These are phyloP conservation scores for Tulasnella sp. DNA, from an alignment of 768 basidiomycete species.

Conservation along the genomic window DNA sequence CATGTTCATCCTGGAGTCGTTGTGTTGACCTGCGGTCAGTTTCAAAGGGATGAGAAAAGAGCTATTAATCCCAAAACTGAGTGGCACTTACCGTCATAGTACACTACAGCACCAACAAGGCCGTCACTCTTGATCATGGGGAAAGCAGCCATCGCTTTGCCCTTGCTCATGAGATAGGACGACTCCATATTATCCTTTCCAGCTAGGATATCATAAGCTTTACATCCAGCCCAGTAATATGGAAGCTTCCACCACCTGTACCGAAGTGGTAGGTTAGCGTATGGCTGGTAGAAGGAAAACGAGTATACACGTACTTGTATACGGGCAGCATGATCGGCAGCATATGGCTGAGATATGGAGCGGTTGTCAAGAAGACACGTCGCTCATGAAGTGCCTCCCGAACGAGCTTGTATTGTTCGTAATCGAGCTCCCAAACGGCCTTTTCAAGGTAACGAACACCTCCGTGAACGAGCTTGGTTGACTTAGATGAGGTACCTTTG, in stretches of 20 bases:
- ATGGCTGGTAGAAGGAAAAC: background rate
- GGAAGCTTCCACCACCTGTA: slow-evolving; percentile 89
- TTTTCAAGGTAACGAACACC: slow-evolving; percentile 97
- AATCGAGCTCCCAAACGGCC: slow-evolving; percentile 89
- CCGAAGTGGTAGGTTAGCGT: background rate
- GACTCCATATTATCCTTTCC: slow-evolving; percentile 95
- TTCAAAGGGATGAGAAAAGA: background rate
- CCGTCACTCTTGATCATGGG: slow-evolving; percentile 92
- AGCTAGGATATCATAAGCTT: slow-evolving; percentile 90
- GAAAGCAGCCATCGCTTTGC: slow-evolving; percentile 87
- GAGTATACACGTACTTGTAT: slow-evolving; percentile 56
- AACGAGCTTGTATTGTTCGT: slow-evolving; percentile 93
- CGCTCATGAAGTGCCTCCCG: slow-evolving; percentile 91
- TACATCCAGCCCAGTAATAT: slow-evolving; percentile 91
- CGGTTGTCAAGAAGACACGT: slow-evolving; percentile 86
- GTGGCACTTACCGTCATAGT: slow-evolving; percentile 78
- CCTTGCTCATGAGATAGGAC: slow-evolving; percentile 90
- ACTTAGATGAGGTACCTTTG: slow-evolving; percentile 87
- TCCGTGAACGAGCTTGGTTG: slow-evolving; percentile 96
- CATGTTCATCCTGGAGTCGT: slow-evolving; percentile 97
- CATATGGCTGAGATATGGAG: slow-evolving; percentile 85
- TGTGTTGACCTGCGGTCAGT: slow-evolving; percentile 71
- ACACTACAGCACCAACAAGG: slow-evolving; percentile 88
- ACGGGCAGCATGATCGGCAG: slow-evolving; percentile 96
- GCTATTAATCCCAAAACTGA: background rate